Conservation (phyloP, 163 green algal genomes). For the Volvox carteri region DNA sequence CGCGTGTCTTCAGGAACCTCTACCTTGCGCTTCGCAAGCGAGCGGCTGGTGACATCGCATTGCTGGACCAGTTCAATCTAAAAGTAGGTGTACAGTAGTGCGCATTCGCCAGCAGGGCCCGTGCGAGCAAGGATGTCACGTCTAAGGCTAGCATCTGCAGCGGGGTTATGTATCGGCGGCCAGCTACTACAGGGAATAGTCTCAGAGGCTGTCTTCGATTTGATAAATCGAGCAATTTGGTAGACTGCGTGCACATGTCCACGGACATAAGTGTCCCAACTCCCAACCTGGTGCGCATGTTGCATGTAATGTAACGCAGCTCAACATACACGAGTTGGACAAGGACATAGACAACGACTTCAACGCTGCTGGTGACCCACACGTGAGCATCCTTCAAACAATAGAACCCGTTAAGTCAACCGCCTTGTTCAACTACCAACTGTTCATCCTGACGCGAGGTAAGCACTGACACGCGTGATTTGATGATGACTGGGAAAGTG, state of each 20-base stretch:
- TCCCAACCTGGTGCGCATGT: background rate
- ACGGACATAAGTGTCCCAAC: background rate
- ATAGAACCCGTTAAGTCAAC: background rate
- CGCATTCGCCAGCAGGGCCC: too few species aligned
- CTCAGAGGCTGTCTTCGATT: background rate
- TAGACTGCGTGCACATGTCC: background rate
- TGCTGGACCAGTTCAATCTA: background rate
- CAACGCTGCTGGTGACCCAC: background rate
- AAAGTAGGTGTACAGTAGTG: too few species aligned
- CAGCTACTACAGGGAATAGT: background rate
- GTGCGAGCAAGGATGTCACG: too few species aligned
- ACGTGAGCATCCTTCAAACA: background rate
- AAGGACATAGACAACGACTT: conserved; percentile 3
- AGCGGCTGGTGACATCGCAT: background rate
- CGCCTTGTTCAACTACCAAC: conserved; percentile 3
- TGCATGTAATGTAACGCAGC: background rate
- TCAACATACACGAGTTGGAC: background rate
- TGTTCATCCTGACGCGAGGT: background rate
- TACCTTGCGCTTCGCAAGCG: conserved; percentile 7
- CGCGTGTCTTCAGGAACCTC: conserved; percentile 7
- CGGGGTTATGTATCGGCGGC: background rate
- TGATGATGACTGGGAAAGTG: too few species aligned
- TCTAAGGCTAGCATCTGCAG: background rate
- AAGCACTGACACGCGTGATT: too few species aligned
- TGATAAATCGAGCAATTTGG: background rate